Evolutionary conservation across 148 eudicot species (phyloP).

Genomic region (Drosera capensis): DNA sequence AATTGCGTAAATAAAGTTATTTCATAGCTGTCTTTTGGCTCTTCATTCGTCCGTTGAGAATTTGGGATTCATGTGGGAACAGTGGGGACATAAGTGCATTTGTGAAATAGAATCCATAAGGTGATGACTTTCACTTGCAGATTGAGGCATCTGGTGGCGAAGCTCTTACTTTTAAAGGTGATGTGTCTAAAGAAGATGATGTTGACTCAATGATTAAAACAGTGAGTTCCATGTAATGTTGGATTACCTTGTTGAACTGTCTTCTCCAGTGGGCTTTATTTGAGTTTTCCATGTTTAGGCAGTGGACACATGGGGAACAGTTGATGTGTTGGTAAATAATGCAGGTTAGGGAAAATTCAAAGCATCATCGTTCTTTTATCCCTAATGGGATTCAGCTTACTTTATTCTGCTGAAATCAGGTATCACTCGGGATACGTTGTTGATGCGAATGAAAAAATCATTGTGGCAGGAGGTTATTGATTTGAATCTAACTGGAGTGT

Average conservation of each 20-base stretch:
- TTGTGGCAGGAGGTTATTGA: conserved; percentile 96
- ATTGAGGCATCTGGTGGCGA: conserved; percentile 70
- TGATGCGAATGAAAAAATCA: conserved; percentile 84
- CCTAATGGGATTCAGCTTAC: conserved; percentile 1
- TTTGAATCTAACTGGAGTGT: conserved; percentile 89
- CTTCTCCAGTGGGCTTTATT: too few relatives aligned
- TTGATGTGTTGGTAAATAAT: conserved; percentile 85
- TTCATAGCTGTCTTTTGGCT: too few relatives aligned
- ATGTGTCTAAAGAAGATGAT: conserved; percentile 91
- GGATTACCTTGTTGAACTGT: neutral
- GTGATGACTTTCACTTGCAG: conserved; percentile 27
- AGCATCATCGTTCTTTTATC: neutral
- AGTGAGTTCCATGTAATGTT: conserved; percentile 28
- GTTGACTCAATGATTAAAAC: conserved; percentile 90
- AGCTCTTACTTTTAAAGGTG: conserved; percentile 81
- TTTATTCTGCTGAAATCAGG: conserved; percentile 28
- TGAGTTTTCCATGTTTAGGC: conserved; percentile 33
- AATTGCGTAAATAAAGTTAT: too few relatives aligned
- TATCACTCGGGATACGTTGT: conserved; percentile 77
- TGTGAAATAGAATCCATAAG: neutral
- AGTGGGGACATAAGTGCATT: too few relatives aligned
- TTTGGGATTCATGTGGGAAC: too few relatives aligned
- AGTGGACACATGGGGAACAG: conserved; percentile 88
- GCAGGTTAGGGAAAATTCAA: conserved; percentile 36
- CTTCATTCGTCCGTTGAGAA: too few relatives aligned